Conservation (phyloP, 495 filamentous ascomycete species). For the Cercophora samala region DNA sequence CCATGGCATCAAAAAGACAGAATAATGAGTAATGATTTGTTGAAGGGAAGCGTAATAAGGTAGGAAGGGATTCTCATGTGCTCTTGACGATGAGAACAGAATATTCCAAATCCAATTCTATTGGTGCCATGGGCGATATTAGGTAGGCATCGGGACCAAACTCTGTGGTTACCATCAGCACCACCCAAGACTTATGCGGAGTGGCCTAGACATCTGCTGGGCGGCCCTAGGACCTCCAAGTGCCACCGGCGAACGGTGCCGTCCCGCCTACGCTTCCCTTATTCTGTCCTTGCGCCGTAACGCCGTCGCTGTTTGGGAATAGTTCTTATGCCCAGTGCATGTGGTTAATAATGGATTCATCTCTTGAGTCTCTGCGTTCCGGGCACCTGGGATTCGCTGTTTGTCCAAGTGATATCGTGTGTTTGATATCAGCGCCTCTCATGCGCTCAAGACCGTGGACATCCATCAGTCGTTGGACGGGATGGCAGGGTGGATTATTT, state of each 20-base stretch:
- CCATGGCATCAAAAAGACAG: neutral
- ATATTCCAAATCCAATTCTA: no score
- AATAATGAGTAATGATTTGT: no score
- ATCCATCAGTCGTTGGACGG: no score
- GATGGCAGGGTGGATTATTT: neutral
- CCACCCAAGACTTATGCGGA: neutral
- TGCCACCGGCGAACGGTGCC: conserved; percentile 2
- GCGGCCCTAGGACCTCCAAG: neutral
- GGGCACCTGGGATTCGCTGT: conserved; percentile 5
- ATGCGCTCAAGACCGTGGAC: no score
- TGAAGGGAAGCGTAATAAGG: no score
- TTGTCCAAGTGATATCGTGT: neutral
- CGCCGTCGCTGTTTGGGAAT: conserved; percentile 1
- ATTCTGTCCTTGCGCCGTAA: neutral
- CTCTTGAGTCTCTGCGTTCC: neutral
- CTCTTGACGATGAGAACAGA: neutral
- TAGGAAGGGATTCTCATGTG: neutral
- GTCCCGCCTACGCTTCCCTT: conserved; percentile 8
- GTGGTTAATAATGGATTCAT: neutral
- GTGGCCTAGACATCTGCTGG: neutral
- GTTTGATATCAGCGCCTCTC: neutral
- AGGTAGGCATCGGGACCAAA: conserved; percentile 1
- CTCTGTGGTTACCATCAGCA: neutral
- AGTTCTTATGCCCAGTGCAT: neutral
- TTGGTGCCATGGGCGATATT: neutral